Evolutionary conservation across 495 filamentous ascomycete species (phyloP), one percentile per base, ranked within the genome.

Genomic region (Trichoderma erinaceum): DNA sequence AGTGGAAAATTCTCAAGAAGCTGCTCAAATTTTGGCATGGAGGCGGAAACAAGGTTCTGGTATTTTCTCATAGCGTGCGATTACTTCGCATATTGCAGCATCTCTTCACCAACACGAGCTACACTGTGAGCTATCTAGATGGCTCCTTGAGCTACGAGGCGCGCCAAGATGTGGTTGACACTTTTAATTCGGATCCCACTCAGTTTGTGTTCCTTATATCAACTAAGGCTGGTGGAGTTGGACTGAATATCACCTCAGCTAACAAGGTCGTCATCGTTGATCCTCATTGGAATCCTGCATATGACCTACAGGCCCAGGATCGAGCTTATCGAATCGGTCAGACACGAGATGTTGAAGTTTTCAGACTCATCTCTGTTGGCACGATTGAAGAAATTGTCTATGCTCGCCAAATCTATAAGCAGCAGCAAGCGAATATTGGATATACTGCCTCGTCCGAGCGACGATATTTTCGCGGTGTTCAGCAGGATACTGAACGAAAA

Each of bases 221-320:
- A 21, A 98, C 95, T 23, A 91, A 90, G 74, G 92, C 95, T 18
- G 95, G 95, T 38, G 94, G 94, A 29, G 77, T 83, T 10, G 94
- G 93, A 0, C 80, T 98, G 11, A 99, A 99, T 73, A 99, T 99
- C 75, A 97, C 95, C 4, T 94, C 92, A 0, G 95, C 95, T 13
- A 99, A 99, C 79, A 98, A 98, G 77, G 94, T 99, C 12, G 95
- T 99, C 23, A 91, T 99, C 44, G 90, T 97, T 48, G 95, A 99
- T 74, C 95, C 95, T 0, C 96, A 97, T 73, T 99, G 95, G 95
- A 99, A 99, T 69, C 95, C 95, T 4, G 85, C 90, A 23, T 91
- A 92, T 70, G 93, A 99, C 72, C 84, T 98, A 2, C 95, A 99
- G 78, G 95, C 95, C 0, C 95, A 99, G 78, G 95, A 99, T 74